Conservation (phyloP, 108 stramenopile genomes). For the Cylindrotheca fusiformis region DNA sequence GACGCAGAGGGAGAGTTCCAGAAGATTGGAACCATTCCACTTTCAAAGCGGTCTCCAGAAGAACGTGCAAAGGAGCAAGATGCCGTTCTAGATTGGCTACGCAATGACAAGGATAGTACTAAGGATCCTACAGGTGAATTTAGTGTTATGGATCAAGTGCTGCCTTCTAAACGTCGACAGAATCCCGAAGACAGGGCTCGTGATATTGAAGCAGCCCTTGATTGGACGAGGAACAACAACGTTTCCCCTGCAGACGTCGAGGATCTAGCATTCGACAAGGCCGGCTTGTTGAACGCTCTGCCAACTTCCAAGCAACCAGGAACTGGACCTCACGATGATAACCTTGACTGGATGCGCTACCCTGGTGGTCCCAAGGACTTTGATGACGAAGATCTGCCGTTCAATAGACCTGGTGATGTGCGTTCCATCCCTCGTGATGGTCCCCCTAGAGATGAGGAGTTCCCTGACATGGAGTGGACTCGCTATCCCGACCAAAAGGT, state of each 20-base stretch:
- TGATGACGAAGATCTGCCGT: not conserved
- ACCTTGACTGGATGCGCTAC: not conserved
- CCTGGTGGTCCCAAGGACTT: not conserved
- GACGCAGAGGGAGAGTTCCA: constrained; percentile 12
- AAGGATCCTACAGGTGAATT: constrained; percentile 11
- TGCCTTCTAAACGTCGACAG: constrained; percentile 21
- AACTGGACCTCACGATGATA: not conserved
- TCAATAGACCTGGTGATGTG: constrained; percentile 24
- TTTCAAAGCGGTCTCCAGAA: constrained; percentile 2
- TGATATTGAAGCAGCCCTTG: constrained; percentile 30
- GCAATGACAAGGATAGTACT: constrained; percentile 6
- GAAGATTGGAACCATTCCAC: constrained; percentile 4
- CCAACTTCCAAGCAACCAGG: constrained; percentile 15
- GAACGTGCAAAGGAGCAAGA: constrained; percentile 6
- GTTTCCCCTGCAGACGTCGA: constrained; percentile 25
- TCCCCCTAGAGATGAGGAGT: constrained; percentile 1
- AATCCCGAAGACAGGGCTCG: constrained; percentile 20
- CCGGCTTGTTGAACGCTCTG: constrained; percentile 9
- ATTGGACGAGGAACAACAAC: constrained; percentile 26
- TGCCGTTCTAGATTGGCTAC: constrained; percentile 17
- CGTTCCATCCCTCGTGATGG: constrained; percentile 18
- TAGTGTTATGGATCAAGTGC: not conserved
- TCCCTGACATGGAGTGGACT: constrained; percentile 12
- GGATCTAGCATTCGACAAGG: constrained; percentile 17
- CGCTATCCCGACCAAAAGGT: constrained; percentile 1